Conservation (phyloP, 2,329 filamentous ascomycete genomes). For the Penicillium sumatraense region DNA sequence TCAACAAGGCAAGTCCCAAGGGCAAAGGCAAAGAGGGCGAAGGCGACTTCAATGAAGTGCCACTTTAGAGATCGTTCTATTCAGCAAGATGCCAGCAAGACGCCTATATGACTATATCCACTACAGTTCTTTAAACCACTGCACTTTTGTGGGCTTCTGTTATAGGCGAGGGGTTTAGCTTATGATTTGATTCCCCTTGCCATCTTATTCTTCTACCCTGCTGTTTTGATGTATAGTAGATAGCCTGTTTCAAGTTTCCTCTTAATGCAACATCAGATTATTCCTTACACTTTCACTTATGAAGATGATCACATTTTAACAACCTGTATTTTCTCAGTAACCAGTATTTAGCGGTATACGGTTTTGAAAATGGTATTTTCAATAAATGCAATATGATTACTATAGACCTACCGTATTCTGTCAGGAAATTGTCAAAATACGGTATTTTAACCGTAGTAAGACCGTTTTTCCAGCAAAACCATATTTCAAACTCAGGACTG, state of each 20-base stretch:
- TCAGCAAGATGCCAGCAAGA: conserved; percentile 8
- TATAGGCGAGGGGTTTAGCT: conserved; percentile 13
- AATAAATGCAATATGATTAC: no score
- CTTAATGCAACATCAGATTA: not conserved
- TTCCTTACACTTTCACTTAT: no score
- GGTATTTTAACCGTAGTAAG: no score
- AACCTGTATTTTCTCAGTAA: no score
- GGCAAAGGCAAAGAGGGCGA: conserved; percentile 38
- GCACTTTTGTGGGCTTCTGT: conserved; percentile 11
- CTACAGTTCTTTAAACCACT: conserved; percentile 20
- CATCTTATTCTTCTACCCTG: conserved; percentile 18
- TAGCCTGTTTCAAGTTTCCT: conserved; percentile 8
- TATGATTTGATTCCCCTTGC: conserved; percentile 17
- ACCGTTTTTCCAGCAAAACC: no score
- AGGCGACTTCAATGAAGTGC: conserved; percentile 41
- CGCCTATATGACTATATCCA: conserved; percentile 22
- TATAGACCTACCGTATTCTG: no score
- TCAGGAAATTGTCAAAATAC: no score
- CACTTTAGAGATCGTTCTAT: conserved; percentile 28
- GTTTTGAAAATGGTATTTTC: no score
- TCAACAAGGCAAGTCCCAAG: conserved; percentile 26
- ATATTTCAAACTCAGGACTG: no score
- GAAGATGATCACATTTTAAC: no score
- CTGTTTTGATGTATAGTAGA: conserved; percentile 25
- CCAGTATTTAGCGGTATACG: no score